Evolutionary conservation across 768 basidiomycete genomes (phyloP).

Genomic region (Trametes cingulata): DNA sequence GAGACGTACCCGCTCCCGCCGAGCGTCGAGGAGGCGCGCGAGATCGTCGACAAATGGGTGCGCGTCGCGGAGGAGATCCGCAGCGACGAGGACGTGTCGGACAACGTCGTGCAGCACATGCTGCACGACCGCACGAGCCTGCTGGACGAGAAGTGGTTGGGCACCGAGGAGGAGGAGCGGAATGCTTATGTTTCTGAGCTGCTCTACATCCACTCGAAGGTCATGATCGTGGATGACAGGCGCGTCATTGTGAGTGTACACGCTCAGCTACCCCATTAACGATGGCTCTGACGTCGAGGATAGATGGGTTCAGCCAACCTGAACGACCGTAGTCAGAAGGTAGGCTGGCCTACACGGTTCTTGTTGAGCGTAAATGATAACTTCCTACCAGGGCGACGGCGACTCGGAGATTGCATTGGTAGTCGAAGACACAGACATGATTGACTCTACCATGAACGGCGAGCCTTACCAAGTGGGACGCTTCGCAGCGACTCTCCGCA

Average conservation of each 20-base stretch:
- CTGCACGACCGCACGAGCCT: conserved; percentile 62
- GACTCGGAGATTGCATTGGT: conserved; percentile 95
- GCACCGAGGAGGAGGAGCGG: conserved; percentile 80
- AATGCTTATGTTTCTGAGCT: conserved; percentile 79
- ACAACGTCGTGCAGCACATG: conserved; percentile 82
- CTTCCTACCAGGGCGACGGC: conserved; percentile 67
- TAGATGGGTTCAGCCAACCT: conserved; percentile 94
- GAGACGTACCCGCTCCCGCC: conserved; percentile 69
- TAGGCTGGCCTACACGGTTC: conserved; percentile 21
- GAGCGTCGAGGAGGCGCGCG: conserved; percentile 64
- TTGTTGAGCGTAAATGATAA: background rate
- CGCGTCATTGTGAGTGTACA: conserved; percentile 72
- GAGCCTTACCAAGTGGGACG: conserved; percentile 67
- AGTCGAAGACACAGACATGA: conserved; percentile 83
- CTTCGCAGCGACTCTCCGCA: conserved; percentile 82
- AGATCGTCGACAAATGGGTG: conserved; percentile 74
- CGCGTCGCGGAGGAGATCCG: conserved; percentile 54
- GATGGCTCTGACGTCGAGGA: background rate
- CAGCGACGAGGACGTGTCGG: conserved; percentile 65
- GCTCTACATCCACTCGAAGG: conserved; percentile 82
- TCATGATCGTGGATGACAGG: conserved; percentile 94
- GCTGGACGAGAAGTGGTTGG: conserved; percentile 81
- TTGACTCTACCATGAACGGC: conserved; percentile 80
- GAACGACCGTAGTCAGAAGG: conserved; percentile 85
- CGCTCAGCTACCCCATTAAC: too few species aligned